Conservation (phyloP, 306 rosid species). For the Cucurbita argyrosperma region DNA sequence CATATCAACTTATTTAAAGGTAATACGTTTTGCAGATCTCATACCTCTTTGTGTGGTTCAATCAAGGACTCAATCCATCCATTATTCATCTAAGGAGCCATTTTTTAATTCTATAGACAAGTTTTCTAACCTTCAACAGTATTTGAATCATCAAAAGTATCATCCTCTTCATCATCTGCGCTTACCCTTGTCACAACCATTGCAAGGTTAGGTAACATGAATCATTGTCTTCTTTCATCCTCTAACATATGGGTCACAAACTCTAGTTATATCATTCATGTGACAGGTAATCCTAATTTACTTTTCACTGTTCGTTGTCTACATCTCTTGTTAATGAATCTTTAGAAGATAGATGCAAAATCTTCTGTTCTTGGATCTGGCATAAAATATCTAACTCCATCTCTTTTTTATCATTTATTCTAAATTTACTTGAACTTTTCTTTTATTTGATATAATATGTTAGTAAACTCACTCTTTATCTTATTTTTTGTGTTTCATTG, state of each 20-base stretch:
- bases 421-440: no score
- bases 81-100: no score
- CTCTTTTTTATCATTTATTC: background rate
- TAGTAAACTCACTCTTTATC: background rate
- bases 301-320: background rate
- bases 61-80: no score
- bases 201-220: background rate
- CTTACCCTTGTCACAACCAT: background rate
- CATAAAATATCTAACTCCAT: background rate
- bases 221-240: background rate
- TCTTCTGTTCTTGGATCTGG: background rate
- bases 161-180: background rate
- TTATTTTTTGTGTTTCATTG: no score
- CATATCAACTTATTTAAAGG: no score
- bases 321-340: background rate
- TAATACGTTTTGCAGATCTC: no score
- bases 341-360: background rate
- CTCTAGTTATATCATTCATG: background rate
- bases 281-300: background rate
- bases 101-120: no score
- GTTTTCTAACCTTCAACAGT: no score
- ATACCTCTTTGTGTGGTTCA: no score
- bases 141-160: background rate
- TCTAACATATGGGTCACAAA: background rate
- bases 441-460: background rate